Evolutionary conservation across 169 alveolate genomes (phyloP), one percentile per base, ranked within the genome.

Genomic region (Cryptosporidium ubiquitum): DNA sequence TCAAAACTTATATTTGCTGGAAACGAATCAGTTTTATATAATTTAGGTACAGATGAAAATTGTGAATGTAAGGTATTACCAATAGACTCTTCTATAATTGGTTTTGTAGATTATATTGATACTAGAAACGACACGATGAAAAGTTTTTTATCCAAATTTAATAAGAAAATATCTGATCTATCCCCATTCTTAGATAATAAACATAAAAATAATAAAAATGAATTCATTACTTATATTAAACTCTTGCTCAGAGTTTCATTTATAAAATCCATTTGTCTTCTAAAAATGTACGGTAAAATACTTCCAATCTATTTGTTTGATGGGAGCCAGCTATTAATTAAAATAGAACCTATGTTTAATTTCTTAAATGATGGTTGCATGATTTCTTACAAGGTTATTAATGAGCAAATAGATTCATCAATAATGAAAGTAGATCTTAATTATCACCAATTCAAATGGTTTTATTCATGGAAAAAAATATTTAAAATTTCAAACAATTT

Each of bases 81-180:
- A 20, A 26, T 79, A 12, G 47, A 58, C 55, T 16, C 74, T n/a
- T 23, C 26, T 1, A 60, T 79, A 37, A n/a, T 58, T 31, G 89
- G 89, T 33, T 79, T 79, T 49, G 14, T 79, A 10, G 74, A 57
- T 44, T 79, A 39, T 61, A 61, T 79, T 6, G 89, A 64, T 40
- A 39, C 68, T 5, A 35, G 58, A 49, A 49, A 73, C 31, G 69
- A 73, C 16, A 55, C 31, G 4, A 57, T 73, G 3, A 51, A 73
- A 35, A 37, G 47, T 4, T 70, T 42, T 31, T 5, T 70, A 31
- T 44, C 64, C 16, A 70, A 70, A 14, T 44, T 26, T 33, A 70
- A 70, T 26, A 47, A 51, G 66, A 23, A 44, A 47, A 49, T 42
- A 4, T 42, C 5, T 49, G 16, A 12, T 26, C 23, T 3, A n/a